Evolutionary conservation across 139 green algal genomes (phyloP), one percentile per base, ranked within the genome.

Genomic region (Coelastrella sp.): DNA sequence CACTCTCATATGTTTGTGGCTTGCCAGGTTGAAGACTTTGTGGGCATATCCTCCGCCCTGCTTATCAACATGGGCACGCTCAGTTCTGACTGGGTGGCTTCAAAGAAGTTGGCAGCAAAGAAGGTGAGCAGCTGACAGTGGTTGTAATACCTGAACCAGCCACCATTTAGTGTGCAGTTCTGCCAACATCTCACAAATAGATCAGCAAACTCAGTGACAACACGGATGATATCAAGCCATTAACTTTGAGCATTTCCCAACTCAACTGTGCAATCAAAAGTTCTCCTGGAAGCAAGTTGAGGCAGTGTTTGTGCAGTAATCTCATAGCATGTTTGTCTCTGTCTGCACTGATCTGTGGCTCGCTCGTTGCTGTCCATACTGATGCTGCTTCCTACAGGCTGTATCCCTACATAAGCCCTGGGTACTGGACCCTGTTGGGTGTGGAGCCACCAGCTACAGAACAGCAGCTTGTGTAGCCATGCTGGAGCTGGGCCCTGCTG

Each of bases 61-160:
- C 87, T 96, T 0, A 86, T 98, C 37, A 98, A 98, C 84, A 94
- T 98, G 76, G 94, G 94, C 37, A 97, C 94, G 0, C 85, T 97
- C 0, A 88, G 68, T 11, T 43, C 67, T 34, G 91, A 93, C 11
- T 96, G 92, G 90, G 51, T 94, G 11, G 89, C 89, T 0, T 69
- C 83, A 8, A 97, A 95, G 91, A 91, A 93, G 77, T 84, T 94
- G 40, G 92, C 91, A 11, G 92, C 91, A 0, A 85, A 89, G 27
- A 38, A 84, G 89, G 90, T 91, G 13, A 41, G 87, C 6, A 69
- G 53, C 23, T 19, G 30, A n/a, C 21, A 40, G 62, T 30, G 21
- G 62, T 19, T 19, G n/a, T 7, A 69, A 40, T 9, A 69, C 23
- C 59, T 35, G 59, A 13, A 19, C 13, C 25, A 15, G 27, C 13